Percentiles rank a stretch among this genome's conserved stretches.
Evolutionary conservation across 192 early-diverging fungal genomes (phyloP).

Genomic region (Lobosporangium transversale): DNA sequence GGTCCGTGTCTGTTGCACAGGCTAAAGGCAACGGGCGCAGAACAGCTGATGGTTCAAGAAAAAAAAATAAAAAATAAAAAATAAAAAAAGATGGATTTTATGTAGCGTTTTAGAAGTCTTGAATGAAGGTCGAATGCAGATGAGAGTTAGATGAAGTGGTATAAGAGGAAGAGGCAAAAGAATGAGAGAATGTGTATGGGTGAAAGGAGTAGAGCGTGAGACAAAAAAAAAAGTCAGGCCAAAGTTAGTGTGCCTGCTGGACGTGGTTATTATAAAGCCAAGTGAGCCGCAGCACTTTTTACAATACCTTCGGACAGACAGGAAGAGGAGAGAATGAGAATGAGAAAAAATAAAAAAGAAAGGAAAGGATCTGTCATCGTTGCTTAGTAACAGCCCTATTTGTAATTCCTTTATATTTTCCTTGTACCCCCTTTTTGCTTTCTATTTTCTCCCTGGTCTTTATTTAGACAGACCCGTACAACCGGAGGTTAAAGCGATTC

Average conservation of each 20-base stretch:
- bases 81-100: neutral
- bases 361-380: no score
- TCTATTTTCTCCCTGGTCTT: neutral
- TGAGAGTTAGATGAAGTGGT: no score
- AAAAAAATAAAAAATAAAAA: neutral
- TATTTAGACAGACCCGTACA: conserved; percentile 4
- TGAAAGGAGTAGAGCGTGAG: neutral
- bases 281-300: neutral
- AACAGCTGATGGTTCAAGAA: neutral
- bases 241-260: neutral
- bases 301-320: neutral
- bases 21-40: neutral
- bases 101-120: no score
- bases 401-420: neutral
- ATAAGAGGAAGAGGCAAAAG: no score
- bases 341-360: no score
- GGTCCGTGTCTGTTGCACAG: neutral
- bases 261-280: neutral
- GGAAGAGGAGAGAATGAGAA: no score
- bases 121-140: no score
- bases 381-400: neutral
- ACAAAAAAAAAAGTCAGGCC: neutral
- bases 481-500: no score
- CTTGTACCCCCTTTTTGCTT: neutral
- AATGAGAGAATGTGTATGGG: neutral